Evolutionary conservation across 805 yeast genomes (phyloP).

Genomic region (Torulaspora microellipsoides): DNA sequence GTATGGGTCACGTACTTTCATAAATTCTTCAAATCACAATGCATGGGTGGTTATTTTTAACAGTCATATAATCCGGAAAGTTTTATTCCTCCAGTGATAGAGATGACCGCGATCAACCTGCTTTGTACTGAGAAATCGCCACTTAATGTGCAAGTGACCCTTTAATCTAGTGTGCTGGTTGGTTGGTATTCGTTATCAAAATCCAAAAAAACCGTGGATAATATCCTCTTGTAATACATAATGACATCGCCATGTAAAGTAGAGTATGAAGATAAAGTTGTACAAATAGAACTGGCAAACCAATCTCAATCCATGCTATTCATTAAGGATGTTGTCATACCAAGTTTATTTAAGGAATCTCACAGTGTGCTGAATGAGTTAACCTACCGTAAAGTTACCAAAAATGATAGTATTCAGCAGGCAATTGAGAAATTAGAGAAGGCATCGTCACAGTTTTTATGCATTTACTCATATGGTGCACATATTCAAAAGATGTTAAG

Average conservation of each 20-base stretch:
- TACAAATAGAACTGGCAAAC: constrained; percentile 14
- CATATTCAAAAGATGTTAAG: constrained; percentile 28
- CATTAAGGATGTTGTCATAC: constrained; percentile 19
- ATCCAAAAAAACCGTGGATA: too few relatives aligned
- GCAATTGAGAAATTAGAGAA: constrained; percentile 16
- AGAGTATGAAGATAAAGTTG: constrained; percentile 9
- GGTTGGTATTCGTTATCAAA: too few relatives aligned
- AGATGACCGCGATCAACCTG: too few relatives aligned
- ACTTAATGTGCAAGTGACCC: too few relatives aligned
- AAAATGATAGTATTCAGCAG: constrained; percentile 23
- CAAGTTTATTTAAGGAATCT: constrained; percentile 8
- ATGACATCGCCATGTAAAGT: constrained; percentile 4
- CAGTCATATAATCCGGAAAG: too few relatives aligned
- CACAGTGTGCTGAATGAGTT: constrained; percentile 1
- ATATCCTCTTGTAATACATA: too few relatives aligned
- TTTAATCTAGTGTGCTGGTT: too few relatives aligned
- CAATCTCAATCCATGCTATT: constrained; percentile 13
- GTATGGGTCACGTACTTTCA: too few relatives aligned
- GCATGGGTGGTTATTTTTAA: too few relatives aligned
- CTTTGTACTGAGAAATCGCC: too few relatives aligned
- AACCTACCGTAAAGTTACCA: constrained; percentile 15
- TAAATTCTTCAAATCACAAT: too few relatives aligned
- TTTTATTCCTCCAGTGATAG: too few relatives aligned
- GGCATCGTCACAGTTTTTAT: constrained; percentile 1
- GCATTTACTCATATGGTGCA: constrained; percentile 26